Base-by-base conservation (phyloP, 2,329 filamentous ascomycete species). In the Fusarium circinatum region DNA sequence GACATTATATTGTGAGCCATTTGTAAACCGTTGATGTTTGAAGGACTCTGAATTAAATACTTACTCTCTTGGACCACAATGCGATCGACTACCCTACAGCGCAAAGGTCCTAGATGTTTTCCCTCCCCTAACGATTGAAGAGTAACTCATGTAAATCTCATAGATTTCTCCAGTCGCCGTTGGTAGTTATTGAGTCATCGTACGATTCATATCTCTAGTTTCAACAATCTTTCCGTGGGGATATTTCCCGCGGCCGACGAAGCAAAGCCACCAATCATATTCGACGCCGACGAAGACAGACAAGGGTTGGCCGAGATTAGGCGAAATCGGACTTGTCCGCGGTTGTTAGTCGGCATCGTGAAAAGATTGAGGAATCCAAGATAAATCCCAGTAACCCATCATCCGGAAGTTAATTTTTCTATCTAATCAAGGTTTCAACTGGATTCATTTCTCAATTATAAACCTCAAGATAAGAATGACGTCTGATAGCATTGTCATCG, bases 381-480 rank as follows among this genome's bases (percentile, higher is more conserved):
- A 30, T 30, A 32, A 30, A 36, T 12, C 8, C 13, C 18, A 1
- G 32, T 14, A 20, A 6, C 3, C n/a, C n/a, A 22, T 39, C 38
- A 4, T 22, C 7, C 38, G 0, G n/a, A 3, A 9, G 24, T 9
- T 1, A 8, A 20, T 13, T 22, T 18, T 22, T 22, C 20, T 6
- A 17, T 57, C 17, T 22, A 28, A 6, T 47, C n/a, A 12, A 2
- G 0, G 4, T 10, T 9, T 2, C 28, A 8, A 12, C 20, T 18
- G 26, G 2, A 1, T 1, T 10, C 1, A 14, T 18, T 6, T 14
- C 5, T 34, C 3, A 10, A 11, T 11, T 8, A 9, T 2, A 24
- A 11, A 51, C 3, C 6, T 3, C 0, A 20, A 36, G 17, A 15
- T 10, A 15, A 34, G n/a, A 36, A 65, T 65, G 62, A 6, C 56